Conservation (phyloP, 306 rosid species). For the Cucumis cinereus region DNA sequence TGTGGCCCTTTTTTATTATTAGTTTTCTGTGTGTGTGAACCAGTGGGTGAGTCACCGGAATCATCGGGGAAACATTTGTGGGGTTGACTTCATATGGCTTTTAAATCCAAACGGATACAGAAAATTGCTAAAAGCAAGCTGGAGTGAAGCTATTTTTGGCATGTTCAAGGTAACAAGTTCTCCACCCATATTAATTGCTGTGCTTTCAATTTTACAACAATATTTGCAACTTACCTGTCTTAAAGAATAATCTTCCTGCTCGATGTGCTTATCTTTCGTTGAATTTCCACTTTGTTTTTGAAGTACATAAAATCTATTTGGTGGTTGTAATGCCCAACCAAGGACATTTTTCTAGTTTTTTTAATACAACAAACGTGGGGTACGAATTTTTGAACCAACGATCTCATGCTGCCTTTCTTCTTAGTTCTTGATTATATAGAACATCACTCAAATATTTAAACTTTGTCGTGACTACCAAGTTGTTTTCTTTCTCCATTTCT, state of each 20-base stretch:
- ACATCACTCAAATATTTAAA: neutral
- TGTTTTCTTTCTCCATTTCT: neutral
- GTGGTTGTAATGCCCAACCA: neutral
- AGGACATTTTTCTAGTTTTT: neutral
- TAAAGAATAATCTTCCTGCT: neutral
- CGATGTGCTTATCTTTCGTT: neutral
- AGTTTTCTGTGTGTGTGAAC: neutral
- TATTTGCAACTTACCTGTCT: neutral
- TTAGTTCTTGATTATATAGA: neutral
- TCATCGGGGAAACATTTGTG: conserved; percentile 92
- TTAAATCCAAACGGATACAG: conserved; percentile 71
- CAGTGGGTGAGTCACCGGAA: conserved; percentile 98
- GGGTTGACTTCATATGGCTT: conserved; percentile 98
- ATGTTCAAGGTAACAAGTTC: conserved; percentile 47
- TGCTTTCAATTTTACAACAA: neutral
- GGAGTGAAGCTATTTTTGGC: conserved; percentile 74
- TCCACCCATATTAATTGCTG: neutral
- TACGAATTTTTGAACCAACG: no score
- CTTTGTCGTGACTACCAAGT: neutral
- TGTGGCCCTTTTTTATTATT: neutral
- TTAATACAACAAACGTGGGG: neutral
- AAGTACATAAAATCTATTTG: neutral
- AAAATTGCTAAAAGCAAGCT: conserved; percentile 69
- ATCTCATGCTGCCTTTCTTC: neutral
- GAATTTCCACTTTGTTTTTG: neutral